Evolutionary conservation across 2,329 filamentous ascomycete species (phyloP), one percentile per base, ranked within the genome.

Genomic region (Clarireedia sp.): DNA sequence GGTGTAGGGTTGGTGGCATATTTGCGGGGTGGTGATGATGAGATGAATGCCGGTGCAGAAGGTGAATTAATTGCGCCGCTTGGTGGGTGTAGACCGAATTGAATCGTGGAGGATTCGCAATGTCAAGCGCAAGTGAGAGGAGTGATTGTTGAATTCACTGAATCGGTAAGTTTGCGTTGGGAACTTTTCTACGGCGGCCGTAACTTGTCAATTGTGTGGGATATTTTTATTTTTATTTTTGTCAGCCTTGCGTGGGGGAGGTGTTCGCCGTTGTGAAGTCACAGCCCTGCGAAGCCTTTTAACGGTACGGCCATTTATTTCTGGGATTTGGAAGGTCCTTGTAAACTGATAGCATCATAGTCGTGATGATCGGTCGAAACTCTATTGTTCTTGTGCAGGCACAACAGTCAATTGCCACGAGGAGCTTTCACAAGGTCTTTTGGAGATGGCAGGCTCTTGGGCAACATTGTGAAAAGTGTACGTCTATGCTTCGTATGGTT

Each of bases 1-100:
- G 63, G 57, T 14, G 29, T 10, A 50, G 44, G 4, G 50, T 59
- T 47, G 63, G 38, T 5, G 17, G 38, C 29, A 33, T 33, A 10
- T 2, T 33, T 3, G 29, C 9, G 29, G 29, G 29, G 29, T 12
- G 29, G 29, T 3, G 29, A 12, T 1, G 29, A 33, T 33, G 9
- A 33, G 12, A 10, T 10, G 9, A 33, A 33, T 33, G 29, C 3
- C 10, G 29, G 29, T 33, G 29, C 29, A 10, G 12, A 5, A 9
- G 4, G 29, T 12, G 29, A 10, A 33, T 9, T 12, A 33, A 9
- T 33, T 33, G 10, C 10, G 29, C 12, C 29, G 29, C 29, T 12
- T 33, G 12, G 12, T 12, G 10, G 29, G 10, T 33, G 12, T 33
- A 33, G 12, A 10, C 29, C 29, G 29, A 33, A 33, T 33, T 33